These are phyloP conservation scores for Mycena chlorophos DNA, from an alignment of 768 basidiomycete species.

Conservation along the genomic window DNA sequence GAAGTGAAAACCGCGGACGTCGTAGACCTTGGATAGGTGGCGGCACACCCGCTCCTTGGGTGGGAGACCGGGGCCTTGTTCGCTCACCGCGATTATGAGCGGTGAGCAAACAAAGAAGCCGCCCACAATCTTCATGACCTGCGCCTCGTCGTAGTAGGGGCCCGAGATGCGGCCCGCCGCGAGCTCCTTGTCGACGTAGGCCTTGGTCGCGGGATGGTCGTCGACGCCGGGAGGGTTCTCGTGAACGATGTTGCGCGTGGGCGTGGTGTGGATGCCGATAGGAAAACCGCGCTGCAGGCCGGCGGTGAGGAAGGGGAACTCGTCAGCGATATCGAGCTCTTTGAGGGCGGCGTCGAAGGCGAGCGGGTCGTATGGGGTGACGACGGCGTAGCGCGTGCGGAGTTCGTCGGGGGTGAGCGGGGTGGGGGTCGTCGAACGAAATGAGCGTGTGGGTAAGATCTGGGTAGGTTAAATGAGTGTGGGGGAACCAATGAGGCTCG, in stretches of 20 bases:
- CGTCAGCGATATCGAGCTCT: neutral
- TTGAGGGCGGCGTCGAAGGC: neutral
- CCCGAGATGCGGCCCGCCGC: neutral
- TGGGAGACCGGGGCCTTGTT: conserved; percentile 1
- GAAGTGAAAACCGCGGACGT: neutral
- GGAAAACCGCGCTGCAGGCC: neutral
- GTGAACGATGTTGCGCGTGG: neutral
- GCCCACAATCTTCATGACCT: neutral
- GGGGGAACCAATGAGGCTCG: too few relatives aligned
- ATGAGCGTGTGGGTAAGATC: neutral
- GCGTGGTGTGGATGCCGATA: neutral
- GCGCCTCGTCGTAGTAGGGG: neutral
- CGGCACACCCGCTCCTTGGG: conserved; percentile 14
- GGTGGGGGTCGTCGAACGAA: neutral
- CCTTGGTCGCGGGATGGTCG: neutral
- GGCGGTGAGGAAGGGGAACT: neutral
- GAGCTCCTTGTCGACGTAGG: neutral
- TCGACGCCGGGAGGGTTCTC: neutral
- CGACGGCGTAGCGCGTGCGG: neutral
- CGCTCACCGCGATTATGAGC: conserved; percentile 3
- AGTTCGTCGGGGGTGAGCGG: neutral
- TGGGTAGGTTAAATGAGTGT: neutral
- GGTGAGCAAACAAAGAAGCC: conserved; percentile 10
- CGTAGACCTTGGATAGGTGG: conserved; percentile 10
- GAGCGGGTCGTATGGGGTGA: neutral